phyloP scores from a whole-genome alignment of 2,329 filamentous ascomycete genomes.

The Remersonia thermophila region DNA sequence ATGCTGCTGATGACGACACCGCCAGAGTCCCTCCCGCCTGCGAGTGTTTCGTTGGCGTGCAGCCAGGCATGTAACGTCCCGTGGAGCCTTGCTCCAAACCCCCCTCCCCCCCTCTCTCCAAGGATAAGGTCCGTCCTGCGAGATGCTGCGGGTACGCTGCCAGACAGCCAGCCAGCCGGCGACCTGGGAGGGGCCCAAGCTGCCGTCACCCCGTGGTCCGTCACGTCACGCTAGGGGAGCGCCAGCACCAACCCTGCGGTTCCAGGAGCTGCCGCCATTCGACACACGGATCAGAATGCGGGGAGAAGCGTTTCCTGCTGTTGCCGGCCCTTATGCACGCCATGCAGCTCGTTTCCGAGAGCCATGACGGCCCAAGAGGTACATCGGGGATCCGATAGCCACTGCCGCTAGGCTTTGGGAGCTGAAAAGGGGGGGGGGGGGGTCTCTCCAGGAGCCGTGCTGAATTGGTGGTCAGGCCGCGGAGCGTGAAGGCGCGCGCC shows the following conservation, averaged over 20 bases:
- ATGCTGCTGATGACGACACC: no score
- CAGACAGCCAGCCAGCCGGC: conserved; percentile 4
- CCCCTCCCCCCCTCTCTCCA: no score
- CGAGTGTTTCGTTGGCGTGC: no score
- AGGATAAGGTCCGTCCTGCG: background rate
- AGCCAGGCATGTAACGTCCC: no score
- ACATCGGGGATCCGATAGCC: conserved; percentile 9
- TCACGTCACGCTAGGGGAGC: no score
- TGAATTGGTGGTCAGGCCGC: background rate
- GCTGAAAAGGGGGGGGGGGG: conserved; percentile 8
- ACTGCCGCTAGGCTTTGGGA: conserved; percentile 4
- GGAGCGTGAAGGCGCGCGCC: background rate
- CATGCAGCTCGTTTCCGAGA: conserved; percentile 4
- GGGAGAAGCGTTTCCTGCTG: background rate
- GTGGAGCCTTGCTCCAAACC: no score
- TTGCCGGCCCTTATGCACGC: conserved; percentile 2
- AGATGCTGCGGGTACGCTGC: conserved; percentile 2
- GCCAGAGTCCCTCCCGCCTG: no score
- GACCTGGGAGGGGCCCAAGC: conserved; percentile 1
- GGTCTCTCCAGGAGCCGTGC: background rate
- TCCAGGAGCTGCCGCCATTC: no score
- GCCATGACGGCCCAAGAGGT: conserved; percentile 9
- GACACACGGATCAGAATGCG: no score
- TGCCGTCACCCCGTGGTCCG: no score
- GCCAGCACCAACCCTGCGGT: no score